Evolutionary conservation across 148 eudicot genomes (phyloP).

Genomic region (Rhododendron ferrugineum): DNA sequence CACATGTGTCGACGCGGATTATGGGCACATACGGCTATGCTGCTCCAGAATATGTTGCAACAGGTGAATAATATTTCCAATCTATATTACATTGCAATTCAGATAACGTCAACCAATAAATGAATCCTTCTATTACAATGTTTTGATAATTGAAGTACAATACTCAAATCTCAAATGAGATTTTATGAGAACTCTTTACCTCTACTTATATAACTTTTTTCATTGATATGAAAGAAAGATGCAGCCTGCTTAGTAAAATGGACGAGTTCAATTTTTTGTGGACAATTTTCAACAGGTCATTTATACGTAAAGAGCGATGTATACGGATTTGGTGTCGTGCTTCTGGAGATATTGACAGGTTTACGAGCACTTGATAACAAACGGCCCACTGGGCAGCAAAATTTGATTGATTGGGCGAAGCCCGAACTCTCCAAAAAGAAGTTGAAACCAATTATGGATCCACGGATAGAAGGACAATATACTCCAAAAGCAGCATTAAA

Average conservation of each 20-base stretch:
- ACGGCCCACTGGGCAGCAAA: conserved; percentile 44
- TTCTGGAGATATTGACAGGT: conserved; percentile 68
- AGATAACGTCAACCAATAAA: background rate
- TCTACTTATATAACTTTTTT: too few relatives aligned
- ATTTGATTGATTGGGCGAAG: conserved; percentile 48
- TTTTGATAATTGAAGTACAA: background rate
- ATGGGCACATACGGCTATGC: conserved; percentile 44
- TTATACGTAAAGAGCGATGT: conserved; percentile 77
- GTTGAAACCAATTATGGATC: conserved; percentile 55
- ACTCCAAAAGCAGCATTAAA: background rate
- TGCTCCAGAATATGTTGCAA: conserved; percentile 65
- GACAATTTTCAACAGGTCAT: conserved; percentile 35
- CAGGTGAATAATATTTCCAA: conserved; percentile 27
- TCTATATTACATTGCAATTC: background rate
- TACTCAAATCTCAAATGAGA: background rate
- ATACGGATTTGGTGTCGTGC: conserved; percentile 81
- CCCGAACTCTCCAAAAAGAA: conserved; percentile 43
- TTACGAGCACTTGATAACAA: conserved; percentile 45
- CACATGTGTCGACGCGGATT: conserved; percentile 11
- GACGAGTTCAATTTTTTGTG: background rate
- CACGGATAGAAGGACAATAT: conserved; percentile 52
- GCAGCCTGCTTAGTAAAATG: background rate
- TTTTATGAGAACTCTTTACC: background rate
- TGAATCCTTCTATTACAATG: background rate
- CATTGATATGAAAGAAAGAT: background rate